Evolutionary conservation across 2,329 filamentous ascomycete genomes (phyloP).

Genomic region (Scedosporium aurantiacum): DNA sequence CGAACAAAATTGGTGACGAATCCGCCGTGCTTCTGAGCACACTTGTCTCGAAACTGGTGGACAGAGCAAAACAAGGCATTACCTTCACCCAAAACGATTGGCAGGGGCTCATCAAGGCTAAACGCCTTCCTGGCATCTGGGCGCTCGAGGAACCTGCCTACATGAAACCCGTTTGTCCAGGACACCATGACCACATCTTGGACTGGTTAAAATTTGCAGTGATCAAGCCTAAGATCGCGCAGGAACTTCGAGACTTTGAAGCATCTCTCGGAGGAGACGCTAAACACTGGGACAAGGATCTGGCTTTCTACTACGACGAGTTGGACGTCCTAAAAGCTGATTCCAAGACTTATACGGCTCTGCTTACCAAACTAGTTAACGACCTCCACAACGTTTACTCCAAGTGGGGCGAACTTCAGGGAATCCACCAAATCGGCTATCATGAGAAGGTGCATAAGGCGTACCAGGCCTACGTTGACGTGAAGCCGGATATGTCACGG

Average conservation of each 20-base stretch:
- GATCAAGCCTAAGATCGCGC: constrained; percentile 29
- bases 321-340: constrained; percentile 20
- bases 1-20: constrained; percentile 33
- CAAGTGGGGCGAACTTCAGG: constrained; percentile 24
- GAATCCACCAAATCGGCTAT: constrained; percentile 28
- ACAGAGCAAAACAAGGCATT: constrained; percentile 45
- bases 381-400: constrained; percentile 35
- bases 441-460: constrained; percentile 24
- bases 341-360: constrained; percentile 17
- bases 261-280: constrained; percentile 10
- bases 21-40: constrained; percentile 38
- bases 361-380: constrained; percentile 22
- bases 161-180: constrained; percentile 21
- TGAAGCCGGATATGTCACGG: constrained; percentile 23
- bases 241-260: constrained; percentile 23
- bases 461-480: constrained; percentile 29
- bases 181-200: constrained; percentile 36
- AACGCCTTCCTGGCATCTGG: background rate
- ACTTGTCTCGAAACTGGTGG: constrained; percentile 43
- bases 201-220: constrained; percentile 51
- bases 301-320: constrained; percentile 21
- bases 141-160: constrained; percentile 31
- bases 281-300: constrained; percentile 25
- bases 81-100: constrained; percentile 34
- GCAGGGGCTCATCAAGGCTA: constrained; percentile 11